phyloP scores from a whole-genome alignment of 441 rosid genomes.

The Pelargonium citronellum region DNA sequence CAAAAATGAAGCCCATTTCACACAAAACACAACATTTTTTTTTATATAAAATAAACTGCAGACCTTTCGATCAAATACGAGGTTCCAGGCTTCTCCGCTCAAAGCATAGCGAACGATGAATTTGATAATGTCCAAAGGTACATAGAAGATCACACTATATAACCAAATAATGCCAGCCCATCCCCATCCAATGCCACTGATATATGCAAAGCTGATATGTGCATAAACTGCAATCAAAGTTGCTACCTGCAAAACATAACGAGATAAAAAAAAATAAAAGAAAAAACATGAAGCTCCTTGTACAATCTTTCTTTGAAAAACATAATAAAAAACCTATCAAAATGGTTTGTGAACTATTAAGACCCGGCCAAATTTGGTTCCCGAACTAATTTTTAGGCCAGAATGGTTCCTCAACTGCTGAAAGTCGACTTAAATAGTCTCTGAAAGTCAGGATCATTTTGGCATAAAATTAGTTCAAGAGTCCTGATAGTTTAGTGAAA shows the following conservation, averaged over 20 bases:
- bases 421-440: no score
- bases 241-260: conserved; percentile 47
- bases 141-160: conserved; percentile 68
- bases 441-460: no score
- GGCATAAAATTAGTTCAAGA: no score
- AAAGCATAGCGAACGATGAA: conserved; percentile 71
- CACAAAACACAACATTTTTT: no score
- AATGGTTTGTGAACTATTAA: no score
- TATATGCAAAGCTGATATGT: conserved; percentile 70
- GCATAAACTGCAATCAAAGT: conserved; percentile 82
- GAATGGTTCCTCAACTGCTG: no score
- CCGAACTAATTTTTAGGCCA: no score
- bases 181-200: conserved; percentile 91
- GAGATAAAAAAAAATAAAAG: neutral
- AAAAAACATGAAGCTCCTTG: neutral
- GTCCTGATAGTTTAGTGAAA: no score
- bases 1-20: no score
- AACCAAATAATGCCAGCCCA: conserved; percentile 98
- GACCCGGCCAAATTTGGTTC: no score
- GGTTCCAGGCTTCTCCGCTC: conserved; percentile 94
- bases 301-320: no score
- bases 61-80: conserved; percentile 77
- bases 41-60: neutral
- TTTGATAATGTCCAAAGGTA: conserved; percentile 82
- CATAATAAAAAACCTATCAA: no score